Base-by-base conservation (phyloP, 495 filamentous ascomycete genomes). In the Acidomyces sp. region DNA sequence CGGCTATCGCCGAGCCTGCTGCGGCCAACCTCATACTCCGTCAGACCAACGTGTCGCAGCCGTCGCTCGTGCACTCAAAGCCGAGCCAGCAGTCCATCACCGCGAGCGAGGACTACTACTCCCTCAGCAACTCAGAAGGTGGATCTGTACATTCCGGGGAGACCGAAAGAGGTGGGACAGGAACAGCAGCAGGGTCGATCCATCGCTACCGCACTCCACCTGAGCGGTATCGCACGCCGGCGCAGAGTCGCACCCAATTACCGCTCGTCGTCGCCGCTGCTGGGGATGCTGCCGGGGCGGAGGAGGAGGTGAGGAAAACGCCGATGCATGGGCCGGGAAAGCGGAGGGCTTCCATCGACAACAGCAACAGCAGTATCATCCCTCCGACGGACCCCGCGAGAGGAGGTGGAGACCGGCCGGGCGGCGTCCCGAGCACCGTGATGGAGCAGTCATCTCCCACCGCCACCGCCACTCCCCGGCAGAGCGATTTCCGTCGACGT, bases 41-140 rank as follows among this genome's bases (percentile, higher is more conserved):
- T n/a, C n/a, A n/a, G n/a, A n/a, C n/a, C n/a, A n/a, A n/a, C n/a
- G n/a, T n/a, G n/a, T n/a, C n/a, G n/a, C n/a, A n/a, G 7, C 31
- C 31, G 16, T 9, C 9, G 12, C 7, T 34, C 15, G 31, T 34
- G 9, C 31, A 34, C 31, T 28, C 26, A 13, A 34, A 34, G 16
- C 31, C 6, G 9, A 34, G 31, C 15, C 9, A 34, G 16, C 77
- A 76, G 49, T 80, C 74, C 31, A 58, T 74, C 36, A 64, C 75
- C 33, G 76, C 75, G 32, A 78, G 76, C 28, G 74, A 80, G 61
- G 72, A 79, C 58, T 79, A 78, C 56, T 76, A 73, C 53, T 77
- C 74, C n/a, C 63, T 76, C 11, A 34, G 27, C 12, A 24, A 29
- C 51, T 70, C 61, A 26, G 66, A 67, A 27, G 53, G 46, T 31